A percentile compares a stretch with the other conserved stretches of the same genome.
phyloP scores from a whole-genome alignment of 2,329 filamentous ascomycete genomes.

The Aureobasidium uvarum region DNA sequence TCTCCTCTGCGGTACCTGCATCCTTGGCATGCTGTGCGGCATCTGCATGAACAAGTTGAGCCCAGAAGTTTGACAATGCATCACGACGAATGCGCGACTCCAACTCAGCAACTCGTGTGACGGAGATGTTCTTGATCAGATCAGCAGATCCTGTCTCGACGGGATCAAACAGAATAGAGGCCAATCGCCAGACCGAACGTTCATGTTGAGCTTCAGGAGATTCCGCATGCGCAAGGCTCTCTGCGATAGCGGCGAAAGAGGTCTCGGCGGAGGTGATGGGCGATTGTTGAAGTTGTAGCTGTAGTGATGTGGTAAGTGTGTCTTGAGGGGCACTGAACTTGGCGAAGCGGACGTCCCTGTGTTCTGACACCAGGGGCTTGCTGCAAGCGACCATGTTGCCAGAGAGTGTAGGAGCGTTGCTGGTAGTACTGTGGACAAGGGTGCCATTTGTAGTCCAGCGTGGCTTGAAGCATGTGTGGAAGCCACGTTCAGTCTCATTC shows the following conservation, averaged over 20 bases:
- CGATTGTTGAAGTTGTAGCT: constrained; percentile 51
- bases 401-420: constrained; percentile 42
- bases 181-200: constrained; percentile 77
- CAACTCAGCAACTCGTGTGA: constrained; percentile 45
- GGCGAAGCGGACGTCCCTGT: constrained; percentile 63
- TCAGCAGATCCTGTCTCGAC: constrained; percentile 38
- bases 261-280: constrained; percentile 13
- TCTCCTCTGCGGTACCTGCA: constrained; percentile 70
- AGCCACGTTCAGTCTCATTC: constrained; percentile 62
- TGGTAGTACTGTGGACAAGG: constrained; percentile 61
- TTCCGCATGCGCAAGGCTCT: constrained; percentile 30
- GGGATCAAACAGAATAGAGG: constrained; percentile 83
- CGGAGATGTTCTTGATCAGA: constrained; percentile 42
- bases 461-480: constrained; percentile 72
- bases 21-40: constrained; percentile 52
- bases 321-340: constrained; percentile 55
- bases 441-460: constrained; percentile 75
- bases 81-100: constrained; percentile 50
- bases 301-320: constrained; percentile 44
- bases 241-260: constrained; percentile 52
- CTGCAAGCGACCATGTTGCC: constrained; percentile 56
- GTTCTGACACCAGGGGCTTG: constrained; percentile 60
- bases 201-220: constrained; percentile 52
- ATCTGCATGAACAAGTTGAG: constrained; percentile 42
- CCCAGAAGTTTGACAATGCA: constrained; percentile 67